Evolutionary conservation across 805 yeast genomes (phyloP).

Genomic region (Ogataea pignaliae): DNA sequence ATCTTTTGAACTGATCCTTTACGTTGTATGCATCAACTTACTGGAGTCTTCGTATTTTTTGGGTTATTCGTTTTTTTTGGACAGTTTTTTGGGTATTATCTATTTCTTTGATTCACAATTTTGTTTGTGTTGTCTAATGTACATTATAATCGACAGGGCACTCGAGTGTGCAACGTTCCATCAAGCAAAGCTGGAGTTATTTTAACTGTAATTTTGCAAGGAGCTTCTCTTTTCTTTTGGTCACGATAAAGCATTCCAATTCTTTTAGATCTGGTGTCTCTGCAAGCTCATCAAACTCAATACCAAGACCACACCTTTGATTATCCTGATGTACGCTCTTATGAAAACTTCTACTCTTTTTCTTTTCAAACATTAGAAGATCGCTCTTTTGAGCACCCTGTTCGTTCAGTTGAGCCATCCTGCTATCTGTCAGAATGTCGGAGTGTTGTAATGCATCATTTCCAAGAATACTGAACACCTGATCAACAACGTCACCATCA

Average conservation of each 20-base stretch:
- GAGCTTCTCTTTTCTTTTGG: slow-evolving; percentile 39
- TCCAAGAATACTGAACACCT: slow-evolving; percentile 13
- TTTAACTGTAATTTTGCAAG: slow-evolving; percentile 26
- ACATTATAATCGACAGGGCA: slow-evolving; percentile 17
- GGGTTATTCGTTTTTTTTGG: slow-evolving; percentile 8
- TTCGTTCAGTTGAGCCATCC: slow-evolving; percentile 12
- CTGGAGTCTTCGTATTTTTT: background rate
- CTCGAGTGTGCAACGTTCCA: too few species aligned
- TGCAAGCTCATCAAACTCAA: slow-evolving; percentile 21
- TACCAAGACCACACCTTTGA: background rate
- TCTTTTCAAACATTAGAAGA: slow-evolving; percentile 29
- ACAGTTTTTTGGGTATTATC: background rate
- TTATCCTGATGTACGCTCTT: slow-evolving; percentile 1
- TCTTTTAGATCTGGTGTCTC: slow-evolving; percentile 33
- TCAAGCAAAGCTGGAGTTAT: too few species aligned
- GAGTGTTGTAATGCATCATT: slow-evolving; percentile 7
- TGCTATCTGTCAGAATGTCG: slow-evolving; percentile 6
- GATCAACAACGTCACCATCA: slow-evolving; percentile 7
- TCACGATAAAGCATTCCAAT: slow-evolving; percentile 44
- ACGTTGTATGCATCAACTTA: background rate
- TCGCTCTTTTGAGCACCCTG: background rate
- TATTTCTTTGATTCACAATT: slow-evolving; percentile 29
- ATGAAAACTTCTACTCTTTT: slow-evolving; percentile 21
- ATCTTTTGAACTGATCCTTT: slow-evolving; percentile 11
- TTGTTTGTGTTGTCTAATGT: slow-evolving; percentile 24